Percentiles rank a stretch among this genome's conserved stretches.
These are phyloP conservation scores for Mallotus nudiflorus DNA, from an alignment of 345 rosid species.

Conservation along the genomic window DNA sequence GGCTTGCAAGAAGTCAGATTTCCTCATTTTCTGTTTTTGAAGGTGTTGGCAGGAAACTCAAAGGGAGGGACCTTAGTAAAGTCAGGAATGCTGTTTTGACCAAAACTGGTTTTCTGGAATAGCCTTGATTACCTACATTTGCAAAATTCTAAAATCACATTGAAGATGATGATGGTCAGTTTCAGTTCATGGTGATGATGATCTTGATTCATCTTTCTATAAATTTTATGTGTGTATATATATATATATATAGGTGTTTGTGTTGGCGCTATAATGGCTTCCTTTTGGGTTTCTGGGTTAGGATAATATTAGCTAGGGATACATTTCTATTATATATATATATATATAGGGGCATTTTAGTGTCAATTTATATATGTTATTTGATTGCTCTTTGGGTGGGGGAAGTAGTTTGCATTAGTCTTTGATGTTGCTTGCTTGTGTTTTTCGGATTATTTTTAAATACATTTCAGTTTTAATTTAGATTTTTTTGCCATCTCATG, in stretches of 20 bases:
- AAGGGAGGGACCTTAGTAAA: conserved; percentile 78
- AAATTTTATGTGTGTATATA: too few species aligned
- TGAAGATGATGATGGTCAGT: background rate
- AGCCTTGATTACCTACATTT: background rate
- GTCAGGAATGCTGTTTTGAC: conserved; percentile 77
- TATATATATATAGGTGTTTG: background rate
- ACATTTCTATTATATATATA: too few species aligned
- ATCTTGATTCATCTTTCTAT: background rate
- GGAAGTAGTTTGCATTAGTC: background rate
- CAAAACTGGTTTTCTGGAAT: conserved; percentile 83
- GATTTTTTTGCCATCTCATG: too few species aligned
- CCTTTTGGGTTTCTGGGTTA: background rate
- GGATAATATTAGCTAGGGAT: background rate
- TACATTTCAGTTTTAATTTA: too few species aligned
- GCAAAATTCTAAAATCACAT: too few species aligned
- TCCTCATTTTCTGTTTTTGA: conserved; percentile 72
- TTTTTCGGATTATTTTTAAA: too few species aligned
- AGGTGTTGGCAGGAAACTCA: conserved; percentile 83
- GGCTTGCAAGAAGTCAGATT: conserved; percentile 62
- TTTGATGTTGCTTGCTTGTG: too few species aligned
- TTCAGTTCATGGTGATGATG: too few species aligned
- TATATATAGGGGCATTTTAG: too few species aligned
- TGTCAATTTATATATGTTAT: background rate
- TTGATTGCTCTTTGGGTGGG: background rate
- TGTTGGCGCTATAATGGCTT: background rate